Evolutionary conservation across 331 rosid species (phyloP), one percentile per base, ranked within the genome.

Genomic region (Rosa hybrid): DNA sequence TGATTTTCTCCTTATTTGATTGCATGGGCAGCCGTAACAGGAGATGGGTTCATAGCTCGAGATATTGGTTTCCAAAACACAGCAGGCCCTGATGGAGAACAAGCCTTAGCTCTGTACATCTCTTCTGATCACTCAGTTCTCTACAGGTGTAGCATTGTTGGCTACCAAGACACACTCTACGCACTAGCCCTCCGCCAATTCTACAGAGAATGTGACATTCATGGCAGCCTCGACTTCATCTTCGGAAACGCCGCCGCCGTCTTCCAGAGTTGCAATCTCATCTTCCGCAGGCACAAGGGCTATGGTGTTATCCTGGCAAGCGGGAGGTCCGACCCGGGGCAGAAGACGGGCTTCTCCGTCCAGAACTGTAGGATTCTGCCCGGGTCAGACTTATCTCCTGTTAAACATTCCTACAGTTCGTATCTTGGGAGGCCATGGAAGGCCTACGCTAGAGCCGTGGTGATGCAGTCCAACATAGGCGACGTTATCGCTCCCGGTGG

Each of bases 201-300:
- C 84, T 91, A 91, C 68, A 78, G 84, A 49, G 91, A 91, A 13
- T 91, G 92, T 9, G 87, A 91, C 79, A 82, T 91, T 54, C 60
- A 82, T 34, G 92, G 92, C 69, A 91, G 90, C 59, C 17, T 91
- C 1, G 95, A 91, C 84, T 91, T 89, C 86, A 89, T 89, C 45
- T 91, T 91, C 12, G 95, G 95, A 3, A 87, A 91, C 75, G 88
- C 95, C 0, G 91, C 83, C 0, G 91, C 89, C 2, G 88, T 91
- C 17, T 86, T 91, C 73, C 95, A 91, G n/a, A 75, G 76, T 39
- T 91, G 90, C 81, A 86, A 75, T 57, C 42, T 89, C 17, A 2
- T 56, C 13, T 80, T 89, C 3, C 92, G 87, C 4, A 78, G 80
- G 5, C 86, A 68, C 18, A 67, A 54, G 16, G 75, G 75, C 51